phyloP scores from a whole-genome alignment of 2,329 filamentous ascomycete genomes.

The Penicillium digitatum region DNA sequence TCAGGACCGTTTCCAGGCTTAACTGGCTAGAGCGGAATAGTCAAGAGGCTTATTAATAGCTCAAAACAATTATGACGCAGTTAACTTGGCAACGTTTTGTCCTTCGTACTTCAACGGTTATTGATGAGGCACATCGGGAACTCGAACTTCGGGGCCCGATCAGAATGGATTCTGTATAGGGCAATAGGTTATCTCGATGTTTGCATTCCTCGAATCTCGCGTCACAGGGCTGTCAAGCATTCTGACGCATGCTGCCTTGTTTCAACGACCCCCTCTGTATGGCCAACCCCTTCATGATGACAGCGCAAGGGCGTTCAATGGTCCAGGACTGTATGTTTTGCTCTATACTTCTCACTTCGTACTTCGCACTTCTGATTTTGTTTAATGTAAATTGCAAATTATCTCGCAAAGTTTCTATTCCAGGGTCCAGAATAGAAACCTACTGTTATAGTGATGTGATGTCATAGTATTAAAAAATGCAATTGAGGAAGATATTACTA shows the following conservation, averaged over 20 bases:
- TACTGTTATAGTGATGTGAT: background rate
- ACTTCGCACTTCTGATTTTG: too few species aligned
- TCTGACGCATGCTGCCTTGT: slow-evolving; percentile 1
- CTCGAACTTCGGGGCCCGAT: background rate
- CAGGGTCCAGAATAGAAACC: background rate
- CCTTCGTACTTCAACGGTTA: background rate
- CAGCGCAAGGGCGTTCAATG: background rate
- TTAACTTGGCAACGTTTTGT: background rate
- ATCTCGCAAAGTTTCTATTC: background rate
- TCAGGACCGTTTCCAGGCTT: background rate
- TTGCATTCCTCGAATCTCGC: slow-evolving; percentile 17
- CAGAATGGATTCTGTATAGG: background rate
- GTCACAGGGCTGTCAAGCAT: slow-evolving; percentile 17
- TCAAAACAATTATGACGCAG: background rate
- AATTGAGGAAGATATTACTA: background rate
- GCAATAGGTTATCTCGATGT: background rate
- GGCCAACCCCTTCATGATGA: slow-evolving; percentile 16
- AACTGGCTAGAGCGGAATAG: background rate
- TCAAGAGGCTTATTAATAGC: background rate
- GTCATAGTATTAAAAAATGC: background rate
- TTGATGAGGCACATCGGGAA: background rate
- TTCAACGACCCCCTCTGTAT: slow-evolving; percentile 9
- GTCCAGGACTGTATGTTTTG: background rate
- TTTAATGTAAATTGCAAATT: too few species aligned
- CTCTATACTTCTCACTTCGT: background rate